Evolutionary conservation across 768 basidiomycete species (phyloP), one percentile per base, ranked within the genome.

Genomic region (Termitomyces sp.): DNA sequence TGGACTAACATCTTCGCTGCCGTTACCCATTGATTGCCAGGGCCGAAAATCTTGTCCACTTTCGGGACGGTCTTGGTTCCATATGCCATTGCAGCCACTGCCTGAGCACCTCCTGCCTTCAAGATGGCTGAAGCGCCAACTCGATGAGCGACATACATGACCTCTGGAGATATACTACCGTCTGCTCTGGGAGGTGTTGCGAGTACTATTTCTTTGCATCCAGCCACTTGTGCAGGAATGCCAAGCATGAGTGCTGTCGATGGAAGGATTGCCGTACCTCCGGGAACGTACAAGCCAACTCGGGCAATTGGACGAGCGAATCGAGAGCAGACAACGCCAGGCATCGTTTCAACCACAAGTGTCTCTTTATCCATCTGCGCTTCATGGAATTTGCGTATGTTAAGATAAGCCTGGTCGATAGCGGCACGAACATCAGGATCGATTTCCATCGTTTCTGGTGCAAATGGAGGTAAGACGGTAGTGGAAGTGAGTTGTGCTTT

Each of bases 1-100:
- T 98, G 95, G 23, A 99, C 96, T 51, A 96, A 73, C 97, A 99
- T 98, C 76, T 99, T 99, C 49, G 96, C 97, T 1, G 97, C 97
- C 2, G 96, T 99, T 22, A 99, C 97, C 94, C 95, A 99, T 69
- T 98, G 97, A 68, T 99, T 99, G 23, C 97, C 97, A 6, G 97
- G 97, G 9, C 97, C 97, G 66, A 98, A 96, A 63, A 99, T 94
- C 76, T 99, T 99, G 78, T 99, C 97, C 23, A 98, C 96, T 72
- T 99, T 98, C 15, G 94, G 93, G 6, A 95, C 93, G 4, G 89
- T 89, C 68, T 91, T 79, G 6, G 97, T 99, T 18, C 97, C 97
- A 68, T 98, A 98, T 1, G 97, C 97, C 75, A 99, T 79, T 0
- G 97, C 95, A 23, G 94, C 92, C 16, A 98, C 80, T 11, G 97